phyloP scores from a whole-genome alignment of 129 eudicot genomes.

The Lonicera japonica region DNA sequence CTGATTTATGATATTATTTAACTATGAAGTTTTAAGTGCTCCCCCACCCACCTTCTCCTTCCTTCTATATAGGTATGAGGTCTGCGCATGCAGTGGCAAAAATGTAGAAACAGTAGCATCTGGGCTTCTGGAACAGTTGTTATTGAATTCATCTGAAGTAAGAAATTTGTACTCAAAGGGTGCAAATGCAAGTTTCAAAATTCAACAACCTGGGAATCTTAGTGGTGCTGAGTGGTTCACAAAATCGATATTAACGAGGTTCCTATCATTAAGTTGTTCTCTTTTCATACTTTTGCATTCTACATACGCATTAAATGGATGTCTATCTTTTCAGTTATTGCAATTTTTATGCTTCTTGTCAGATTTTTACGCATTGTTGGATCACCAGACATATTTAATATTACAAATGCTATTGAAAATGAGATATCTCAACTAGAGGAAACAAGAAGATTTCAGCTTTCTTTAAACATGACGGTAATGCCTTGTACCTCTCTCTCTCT shows the following conservation, averaged over 20 bases:
- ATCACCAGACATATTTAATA: constrained; percentile 38
- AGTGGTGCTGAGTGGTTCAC: constrained; percentile 59
- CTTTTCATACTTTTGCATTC: background rate
- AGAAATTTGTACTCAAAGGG: constrained; percentile 45
- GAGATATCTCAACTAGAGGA: constrained; percentile 86
- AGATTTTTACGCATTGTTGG: constrained; percentile 65
- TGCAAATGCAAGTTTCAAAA: constrained; percentile 41
- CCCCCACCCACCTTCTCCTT: background rate
- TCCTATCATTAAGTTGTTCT: constrained; percentile 9
- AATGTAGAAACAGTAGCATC: constrained; percentile 49
- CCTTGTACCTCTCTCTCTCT: background rate
- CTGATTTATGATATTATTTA: background rate
- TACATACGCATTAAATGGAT: background rate
- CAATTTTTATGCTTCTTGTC: constrained; percentile 1
- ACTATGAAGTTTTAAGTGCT: constrained; percentile 1
- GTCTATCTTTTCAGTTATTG: constrained; percentile 5
- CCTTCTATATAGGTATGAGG: constrained; percentile 55
- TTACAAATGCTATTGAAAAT: constrained; percentile 28
- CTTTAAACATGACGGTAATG: constrained; percentile 53
- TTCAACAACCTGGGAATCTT: constrained; percentile 35
- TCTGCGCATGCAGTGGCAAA: constrained; percentile 34
- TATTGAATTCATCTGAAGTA: constrained; percentile 45
- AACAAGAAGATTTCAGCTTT: constrained; percentile 68
- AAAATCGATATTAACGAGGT: constrained; percentile 68
- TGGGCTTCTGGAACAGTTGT: constrained; percentile 60